Evolutionary conservation across 179 eudicot species (phyloP).

Genomic region (Patellifolia procumbens): DNA sequence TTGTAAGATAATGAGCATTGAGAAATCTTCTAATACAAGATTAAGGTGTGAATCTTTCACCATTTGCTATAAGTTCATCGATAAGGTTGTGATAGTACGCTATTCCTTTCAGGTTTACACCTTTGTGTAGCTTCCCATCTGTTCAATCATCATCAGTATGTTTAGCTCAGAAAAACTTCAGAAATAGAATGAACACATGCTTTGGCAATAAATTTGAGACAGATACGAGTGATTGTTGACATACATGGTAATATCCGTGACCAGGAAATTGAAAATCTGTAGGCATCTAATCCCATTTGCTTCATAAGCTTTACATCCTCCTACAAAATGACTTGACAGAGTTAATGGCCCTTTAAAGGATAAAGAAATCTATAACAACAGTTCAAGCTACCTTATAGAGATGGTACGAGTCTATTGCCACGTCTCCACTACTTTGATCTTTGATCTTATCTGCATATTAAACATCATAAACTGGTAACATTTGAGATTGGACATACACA

Average conservation of each 20-base stretch:
- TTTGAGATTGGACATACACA: neutral
- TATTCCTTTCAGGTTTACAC: conserved; percentile 59
- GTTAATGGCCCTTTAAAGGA: neutral
- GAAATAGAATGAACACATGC: neutral
- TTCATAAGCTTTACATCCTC: conserved; percentile 59
- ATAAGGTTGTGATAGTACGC: conserved; percentile 58
- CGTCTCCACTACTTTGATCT: conserved; percentile 42
- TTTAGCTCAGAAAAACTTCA: neutral
- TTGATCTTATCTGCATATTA: conserved; percentile 33
- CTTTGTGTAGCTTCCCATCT: conserved; percentile 63
- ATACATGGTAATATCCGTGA: conserved; percentile 59
- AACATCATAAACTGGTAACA: neutral
- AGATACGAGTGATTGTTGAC: neutral
- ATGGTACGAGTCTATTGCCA: conserved; percentile 40
- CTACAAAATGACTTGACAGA: conserved; percentile 29
- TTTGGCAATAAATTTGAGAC: neutral
- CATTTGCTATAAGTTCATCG: conserved; percentile 57
- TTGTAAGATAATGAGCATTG: too few species aligned
- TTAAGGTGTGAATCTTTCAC: conserved; percentile 24
- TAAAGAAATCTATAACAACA: neutral
- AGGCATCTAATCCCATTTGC: conserved; percentile 48
- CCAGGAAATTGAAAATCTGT: conserved; percentile 72
- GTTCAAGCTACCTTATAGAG: conserved; percentile 36
- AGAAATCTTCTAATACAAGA: neutral
- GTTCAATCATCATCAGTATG: conserved; percentile 1